Conservation (phyloP, 176 grass and related monocot species). For the Oryza coarctata region DNA sequence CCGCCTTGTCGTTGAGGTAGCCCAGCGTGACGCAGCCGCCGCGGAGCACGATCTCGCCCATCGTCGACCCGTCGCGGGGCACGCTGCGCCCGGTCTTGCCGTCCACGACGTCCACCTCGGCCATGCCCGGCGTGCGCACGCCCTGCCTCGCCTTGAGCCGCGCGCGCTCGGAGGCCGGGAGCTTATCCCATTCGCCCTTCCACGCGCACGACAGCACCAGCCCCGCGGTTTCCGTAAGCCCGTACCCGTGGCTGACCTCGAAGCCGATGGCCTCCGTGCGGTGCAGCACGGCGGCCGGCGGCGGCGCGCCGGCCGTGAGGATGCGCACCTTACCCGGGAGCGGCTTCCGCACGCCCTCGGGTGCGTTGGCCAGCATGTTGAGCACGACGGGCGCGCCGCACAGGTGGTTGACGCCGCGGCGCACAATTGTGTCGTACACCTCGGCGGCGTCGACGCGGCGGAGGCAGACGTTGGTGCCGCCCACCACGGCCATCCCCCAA, state of each 20-base stretch:
- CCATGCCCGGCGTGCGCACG: constrained; percentile 47
- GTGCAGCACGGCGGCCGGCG: constrained; percentile 60
- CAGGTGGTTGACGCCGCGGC: constrained; percentile 58
- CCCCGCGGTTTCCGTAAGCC: constrained; percentile 66
- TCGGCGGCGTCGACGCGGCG: constrained; percentile 52
- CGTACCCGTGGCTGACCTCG: constrained; percentile 71
- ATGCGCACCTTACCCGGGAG: constrained; percentile 50
- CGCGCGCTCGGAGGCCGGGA: constrained; percentile 61
- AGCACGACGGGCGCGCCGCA: constrained; percentile 87
- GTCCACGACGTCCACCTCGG: constrained; percentile 55
- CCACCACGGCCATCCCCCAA: constrained; percentile 74
- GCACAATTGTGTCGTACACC: constrained; percentile 50
- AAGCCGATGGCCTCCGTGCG: constrained; percentile 71
- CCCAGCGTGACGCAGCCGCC: constrained; percentile 64
- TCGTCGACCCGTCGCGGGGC: constrained; percentile 46
- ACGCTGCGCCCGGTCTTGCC: constrained; percentile 49
- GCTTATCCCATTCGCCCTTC: constrained; percentile 67
- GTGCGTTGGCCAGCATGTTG: constrained; percentile 85
- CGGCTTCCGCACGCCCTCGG: constrained; percentile 29
- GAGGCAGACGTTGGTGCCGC: constrained; percentile 81
- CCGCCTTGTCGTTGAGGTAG: constrained; percentile 53
- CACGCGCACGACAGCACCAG: constrained; percentile 66
- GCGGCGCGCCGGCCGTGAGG: constrained; percentile 74
- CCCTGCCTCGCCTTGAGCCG: constrained; percentile 81
- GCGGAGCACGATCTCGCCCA: constrained; percentile 75